Evolutionary conservation across 371 early-diverging fungal genomes (phyloP), one percentile per base, ranked within the genome.

Genomic region (Rhizomucor pusillus): DNA sequence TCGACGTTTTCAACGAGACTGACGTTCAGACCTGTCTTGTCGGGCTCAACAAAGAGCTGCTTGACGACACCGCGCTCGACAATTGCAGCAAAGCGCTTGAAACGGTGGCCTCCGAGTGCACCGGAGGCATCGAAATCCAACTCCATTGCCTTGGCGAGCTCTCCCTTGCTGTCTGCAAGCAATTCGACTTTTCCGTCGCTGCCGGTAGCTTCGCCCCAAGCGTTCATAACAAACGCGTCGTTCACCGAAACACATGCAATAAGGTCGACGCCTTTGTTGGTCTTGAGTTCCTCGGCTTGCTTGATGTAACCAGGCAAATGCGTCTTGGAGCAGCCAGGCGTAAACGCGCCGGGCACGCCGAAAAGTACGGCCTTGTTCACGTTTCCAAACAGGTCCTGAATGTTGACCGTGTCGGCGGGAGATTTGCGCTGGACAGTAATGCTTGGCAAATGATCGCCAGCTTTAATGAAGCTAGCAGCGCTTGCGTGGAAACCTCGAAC

Each of bases 171-270:
- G 63, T 90, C 90, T 29, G 89, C 83, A 33, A 87, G 66, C 64
- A 90, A 70, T 33, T 71, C 76, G 44, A 87, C 71, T 12, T 54
- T 51, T 2, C 63, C 61, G 10, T 62, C 60, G 19, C 37, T 73
- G 37, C 72, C 62, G 24, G 74, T 63, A 13, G 67, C 57, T 54
- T 83, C 75, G 44, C 82, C 80, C 89, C 89, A 90, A 44, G 86
- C 90, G 47, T 73, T 71, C 80, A 85, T 80, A n/a, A 88, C 89
- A 66, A 83, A 88, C 41, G 85, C 84, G 56, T 87, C 86, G 60
- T 89, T 86, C 36, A 86, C 84, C 44, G 87, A 60, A 18, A 86
- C 74, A 54, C 86, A 86, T 16, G 79, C 84, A 43, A 90, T 65
- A 50, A 74, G 57, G 39, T 88, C 88, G 13, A 90, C 73, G 5